Base-by-base conservation (phyloP, 257 asterid species). In the Primulina tabacum region DNA sequence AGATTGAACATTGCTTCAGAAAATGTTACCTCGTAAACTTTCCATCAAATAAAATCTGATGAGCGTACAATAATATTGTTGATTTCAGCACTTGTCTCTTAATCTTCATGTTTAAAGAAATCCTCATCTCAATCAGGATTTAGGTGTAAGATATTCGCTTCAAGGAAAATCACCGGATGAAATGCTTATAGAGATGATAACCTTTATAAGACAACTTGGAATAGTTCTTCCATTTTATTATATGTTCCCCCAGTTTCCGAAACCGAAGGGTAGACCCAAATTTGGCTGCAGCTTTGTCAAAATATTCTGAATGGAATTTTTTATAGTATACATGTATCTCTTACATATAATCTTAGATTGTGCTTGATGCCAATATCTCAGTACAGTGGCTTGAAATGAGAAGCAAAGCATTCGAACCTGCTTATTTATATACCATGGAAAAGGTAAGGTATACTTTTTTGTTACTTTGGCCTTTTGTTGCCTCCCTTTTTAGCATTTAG, bases 301-400 rank as follows among this genome's bases (percentile, higher is more conserved):
- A 73, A 60, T 60, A 32, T 38, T 32, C 57, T 59, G 26, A 53
- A 29, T 62, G 35, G 73, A 56, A 71, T 77, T 64, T 64, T 14
- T 43, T 18, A 56, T 64, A 67, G 65, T 55, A 63, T 52, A 30
- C 7, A 65, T 37, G 55, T 29, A 52, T 40, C 68, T 52, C 60
- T 50, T 67, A n/a, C 64, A 10, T 70, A 73, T 71, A 69, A 65
- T 67, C 80, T 83, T 77, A 64, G 60, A 65, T 75, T 60, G 28
- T 85, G 65, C 66, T 71, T 83, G 73, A 63, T 84, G 64, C 86
- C 70, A 47, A 65, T 73, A 72, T 74, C 70, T 72, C 97, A 91
- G 99, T 91, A 81, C 95, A 82, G 82, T 93, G 95, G 95, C 92
- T 94, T 71, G 99, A 92, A 81, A 85, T 79, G 77, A 91, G 95